These are phyloP conservation scores for Boletales sp. DNA, from an alignment of 768 basidiomycete genomes.

Conservation along the genomic window DNA sequence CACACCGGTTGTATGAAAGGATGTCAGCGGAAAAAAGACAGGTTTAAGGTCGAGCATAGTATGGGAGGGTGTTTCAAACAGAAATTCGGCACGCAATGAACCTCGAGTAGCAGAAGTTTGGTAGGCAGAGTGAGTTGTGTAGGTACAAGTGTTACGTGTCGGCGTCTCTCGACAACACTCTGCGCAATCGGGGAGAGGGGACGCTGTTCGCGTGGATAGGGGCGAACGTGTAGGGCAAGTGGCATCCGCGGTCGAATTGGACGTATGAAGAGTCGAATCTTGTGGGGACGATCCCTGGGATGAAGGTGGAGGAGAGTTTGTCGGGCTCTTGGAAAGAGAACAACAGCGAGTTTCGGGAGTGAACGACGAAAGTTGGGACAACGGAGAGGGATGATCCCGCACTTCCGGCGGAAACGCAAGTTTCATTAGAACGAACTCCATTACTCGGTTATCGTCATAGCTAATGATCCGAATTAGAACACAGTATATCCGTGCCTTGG, in stretches of 20 bases:
- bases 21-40: constrained; percentile 54
- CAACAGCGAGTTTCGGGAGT: constrained; percentile 10
- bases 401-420: constrained; percentile 54
- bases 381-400: constrained; percentile 29
- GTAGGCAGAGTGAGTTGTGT: constrained; percentile 1
- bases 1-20: constrained; percentile 60
- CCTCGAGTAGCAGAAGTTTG: constrained; percentile 2
- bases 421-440: constrained; percentile 71
- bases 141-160: constrained; percentile 2
- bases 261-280: constrained; percentile 16
- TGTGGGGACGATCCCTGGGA: constrained; percentile 28
- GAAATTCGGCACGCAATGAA: constrained; percentile 5
- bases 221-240: constrained; percentile 19
- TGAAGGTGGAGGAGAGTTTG: constrained; percentile 25
- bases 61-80: constrained; percentile 12
- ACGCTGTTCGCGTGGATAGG: constrained; percentile 15
- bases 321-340: constrained; percentile 24
- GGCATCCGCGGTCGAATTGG: constrained; percentile 5
- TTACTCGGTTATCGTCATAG: constrained; percentile 58
- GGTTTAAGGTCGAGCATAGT: constrained; percentile 32
- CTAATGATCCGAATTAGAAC: constrained; percentile 27
- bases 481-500: background rate
- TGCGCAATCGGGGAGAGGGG: constrained; percentile 19
- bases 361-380: constrained; percentile 12
- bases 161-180: constrained; percentile 16